Conservation (phyloP, 106 monocot species). For the Triglochin maritima region DNA sequence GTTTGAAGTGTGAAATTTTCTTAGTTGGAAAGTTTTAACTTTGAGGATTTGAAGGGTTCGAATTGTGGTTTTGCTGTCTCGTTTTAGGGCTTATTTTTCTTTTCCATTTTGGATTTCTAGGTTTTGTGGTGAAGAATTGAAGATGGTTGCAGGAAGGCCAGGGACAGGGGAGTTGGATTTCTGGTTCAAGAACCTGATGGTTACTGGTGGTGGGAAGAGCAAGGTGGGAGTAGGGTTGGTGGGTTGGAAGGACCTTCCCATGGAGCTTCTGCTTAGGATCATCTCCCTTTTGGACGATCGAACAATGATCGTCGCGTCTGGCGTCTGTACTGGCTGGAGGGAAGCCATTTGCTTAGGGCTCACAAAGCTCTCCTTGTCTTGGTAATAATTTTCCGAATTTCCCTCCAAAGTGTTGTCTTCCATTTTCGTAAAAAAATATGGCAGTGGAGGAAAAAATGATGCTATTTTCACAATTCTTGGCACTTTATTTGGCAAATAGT, state of each 20-base stretch:
- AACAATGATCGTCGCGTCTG: slow-evolving; percentile 49
- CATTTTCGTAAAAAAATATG: too few species aligned
- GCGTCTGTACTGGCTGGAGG: slow-evolving; percentile 88
- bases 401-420: not conserved
- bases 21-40: too few species aligned
- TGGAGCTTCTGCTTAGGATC: slow-evolving; percentile 85
- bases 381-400: slow-evolving; percentile 22
- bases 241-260: slow-evolving; percentile 90
- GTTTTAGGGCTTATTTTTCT: too few species aligned
- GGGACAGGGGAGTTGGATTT: slow-evolving; percentile 5
- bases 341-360: slow-evolving; percentile 57
- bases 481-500: too few species aligned
- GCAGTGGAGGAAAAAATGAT: too few species aligned
- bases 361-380: slow-evolving; percentile 54
- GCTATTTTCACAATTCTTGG: too few species aligned
- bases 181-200: slow-evolving; percentile 8
- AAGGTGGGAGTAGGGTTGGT: slow-evolving; percentile 8
- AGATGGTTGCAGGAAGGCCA: slow-evolving; percentile 7
- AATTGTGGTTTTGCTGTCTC: too few species aligned
- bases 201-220: slow-evolving; percentile 6
- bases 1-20: too few species aligned
- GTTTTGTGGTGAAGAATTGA: not conserved
- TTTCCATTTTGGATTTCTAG: not conserved
- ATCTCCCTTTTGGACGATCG: slow-evolving; percentile 48
- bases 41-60: too few species aligned